phyloP scores from a whole-genome alignment of 108 stramenopile species.

The Stephanodiscus triporus region DNA sequence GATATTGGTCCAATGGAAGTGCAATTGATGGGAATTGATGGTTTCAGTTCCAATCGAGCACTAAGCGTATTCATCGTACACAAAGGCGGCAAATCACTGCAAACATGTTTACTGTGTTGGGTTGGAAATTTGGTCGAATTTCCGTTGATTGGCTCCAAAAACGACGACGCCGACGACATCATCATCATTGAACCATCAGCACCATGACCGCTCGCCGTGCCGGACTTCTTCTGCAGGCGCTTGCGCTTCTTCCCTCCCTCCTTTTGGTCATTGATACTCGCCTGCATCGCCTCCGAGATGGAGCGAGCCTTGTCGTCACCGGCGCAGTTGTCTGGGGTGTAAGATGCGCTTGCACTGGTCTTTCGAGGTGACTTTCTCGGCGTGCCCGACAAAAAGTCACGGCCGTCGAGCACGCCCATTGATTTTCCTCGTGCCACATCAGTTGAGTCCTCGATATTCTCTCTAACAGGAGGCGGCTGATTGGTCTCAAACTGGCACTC shows the following conservation, averaged over 20 bases:
- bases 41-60: conserved; percentile 22
- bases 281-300: conserved; percentile 34
- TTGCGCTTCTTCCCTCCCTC: conserved; percentile 11
- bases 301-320: conserved; percentile 47
- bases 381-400: conserved; percentile 3
- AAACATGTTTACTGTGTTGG: neutral
- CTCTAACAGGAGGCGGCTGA: neutral
- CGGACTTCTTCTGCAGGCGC: conserved; percentile 33
- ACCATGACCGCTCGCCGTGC: conserved; percentile 8
- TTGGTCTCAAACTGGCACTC: conserved; percentile 9
- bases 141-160: neutral
- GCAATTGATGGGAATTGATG: neutral
- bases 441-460: neutral
- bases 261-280: conserved; percentile 37
- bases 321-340: conserved; percentile 21
- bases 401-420: neutral
- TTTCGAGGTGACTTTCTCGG: conserved; percentile 16
- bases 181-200: neutral
- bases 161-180: neutral
- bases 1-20: neutral
- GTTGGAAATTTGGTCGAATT: neutral
- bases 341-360: neutral
- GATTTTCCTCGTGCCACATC: neutral
- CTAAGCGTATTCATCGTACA: conserved; percentile 35
- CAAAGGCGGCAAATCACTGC: conserved; percentile 10